Evolutionary conservation across 176 grass and related monocot species (phyloP), one percentile per base, ranked within the genome.

Genomic region (Poa pratensis): DNA sequence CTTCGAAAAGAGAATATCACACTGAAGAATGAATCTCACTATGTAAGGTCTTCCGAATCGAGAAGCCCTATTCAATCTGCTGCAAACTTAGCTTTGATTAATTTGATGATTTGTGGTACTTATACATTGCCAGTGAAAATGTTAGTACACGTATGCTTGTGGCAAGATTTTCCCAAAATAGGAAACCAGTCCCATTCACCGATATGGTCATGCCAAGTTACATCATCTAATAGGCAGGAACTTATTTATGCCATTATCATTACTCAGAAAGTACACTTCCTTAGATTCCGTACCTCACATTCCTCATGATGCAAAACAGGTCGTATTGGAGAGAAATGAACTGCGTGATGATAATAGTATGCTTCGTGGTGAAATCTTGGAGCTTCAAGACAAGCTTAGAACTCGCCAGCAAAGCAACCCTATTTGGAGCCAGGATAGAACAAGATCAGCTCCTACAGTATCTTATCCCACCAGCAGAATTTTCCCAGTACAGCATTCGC

Each of bases 1-100:
- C 88, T 97, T 77, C 91, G 88, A 75, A 90, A 97, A 75, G 94
- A 97, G 83, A 92, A 97, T 77, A 83, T 18, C 7, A 8, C 83
- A n/a, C 85, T 97, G 85, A 87, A 89, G 80, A 94, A 90, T 65
- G 94, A 97, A 92, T 94, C 94, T 78, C 88, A 89, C 48, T 97
- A 94, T 87, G 94, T 97, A 91, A 92, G 92, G 19, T 26, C 70
- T 61, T 92, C n/a, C 9, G 2, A 73, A 46, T 54, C 19, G 0
- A 87, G 52, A 46, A 60, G 58, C 11, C 9, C 35, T 11, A 57
- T 68, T 76, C 16, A 12, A 57, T 23, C 16, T 49, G 10, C 18
- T 84, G 35, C 5, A 27, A 58, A 57, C 7, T 8, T 69, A 32
- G 11, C 14, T 75, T 49, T 54, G 12, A 23, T 55, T 62, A 63